phyloP scores from a whole-genome alignment of 257 asterid species.

The Dorcoceras hygrometricum region DNA sequence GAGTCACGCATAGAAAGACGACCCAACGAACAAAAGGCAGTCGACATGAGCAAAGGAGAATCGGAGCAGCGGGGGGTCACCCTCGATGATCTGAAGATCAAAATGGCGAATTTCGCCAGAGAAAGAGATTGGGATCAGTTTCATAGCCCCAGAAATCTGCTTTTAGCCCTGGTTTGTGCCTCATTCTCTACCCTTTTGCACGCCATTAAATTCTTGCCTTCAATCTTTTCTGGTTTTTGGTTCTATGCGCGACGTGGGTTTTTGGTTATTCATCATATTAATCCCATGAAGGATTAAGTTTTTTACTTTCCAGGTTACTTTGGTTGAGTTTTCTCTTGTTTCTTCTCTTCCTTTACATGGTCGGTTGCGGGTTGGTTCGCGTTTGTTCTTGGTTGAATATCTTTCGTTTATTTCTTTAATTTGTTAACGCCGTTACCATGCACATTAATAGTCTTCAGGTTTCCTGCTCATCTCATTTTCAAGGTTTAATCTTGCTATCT shows the following conservation, averaged over 20 bases:
- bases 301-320: not conserved
- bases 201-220: not conserved
- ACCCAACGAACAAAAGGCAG: not conserved
- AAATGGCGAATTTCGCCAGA: slow-evolving; percentile 47
- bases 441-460: not conserved
- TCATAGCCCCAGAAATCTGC: slow-evolving; percentile 63
- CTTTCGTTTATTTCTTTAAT: not conserved
- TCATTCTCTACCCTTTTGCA: not conserved
- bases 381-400: not conserved
- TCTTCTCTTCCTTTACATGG: not conserved
- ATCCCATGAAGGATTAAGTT: not conserved
- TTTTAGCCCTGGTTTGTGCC: slow-evolving; percentile 46
- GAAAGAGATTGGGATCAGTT: slow-evolving; percentile 63
- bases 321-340: not conserved
- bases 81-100: slow-evolving; percentile 38
- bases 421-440: not conserved
- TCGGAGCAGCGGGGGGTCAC: slow-evolving; percentile 26
- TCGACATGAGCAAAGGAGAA: not conserved
- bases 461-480: not conserved
- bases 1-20: not conserved
- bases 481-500: not conserved
- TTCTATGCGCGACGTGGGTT: not conserved
- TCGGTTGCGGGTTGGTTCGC: not conserved
- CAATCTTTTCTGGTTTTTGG: not conserved
- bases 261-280: not conserved